Conservation (phyloP, 306 rosid genomes). For the Glycine latifolia region DNA sequence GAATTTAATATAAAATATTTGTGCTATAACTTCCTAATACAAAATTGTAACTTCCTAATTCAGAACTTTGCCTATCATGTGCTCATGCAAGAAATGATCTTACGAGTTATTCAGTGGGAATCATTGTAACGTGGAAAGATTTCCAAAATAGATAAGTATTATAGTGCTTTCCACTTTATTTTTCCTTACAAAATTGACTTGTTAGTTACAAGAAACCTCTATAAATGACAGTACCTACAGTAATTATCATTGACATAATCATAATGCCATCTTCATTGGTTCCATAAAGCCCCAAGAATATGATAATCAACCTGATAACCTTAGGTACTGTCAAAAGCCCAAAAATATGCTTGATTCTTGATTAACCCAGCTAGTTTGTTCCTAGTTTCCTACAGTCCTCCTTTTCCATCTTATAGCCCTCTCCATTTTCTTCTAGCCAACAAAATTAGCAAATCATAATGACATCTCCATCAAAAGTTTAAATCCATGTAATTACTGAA, state of each 20-base stretch:
- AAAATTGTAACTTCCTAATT: background rate
- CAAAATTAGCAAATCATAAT: background rate
- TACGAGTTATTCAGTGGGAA: too few relatives aligned
- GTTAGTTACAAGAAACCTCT: too few relatives aligned
- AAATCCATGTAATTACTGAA: conserved; percentile 2
- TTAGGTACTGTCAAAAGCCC: background rate
- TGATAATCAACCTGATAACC: background rate
- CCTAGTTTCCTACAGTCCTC: background rate
- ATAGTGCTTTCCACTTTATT: background rate
- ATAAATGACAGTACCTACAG: too few relatives aligned
- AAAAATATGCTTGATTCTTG: background rate
- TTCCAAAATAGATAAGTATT: background rate
- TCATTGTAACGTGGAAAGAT: too few relatives aligned
- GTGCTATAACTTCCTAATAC: too few relatives aligned
- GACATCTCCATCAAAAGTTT: conserved; percentile 15
- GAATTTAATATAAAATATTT: too few relatives aligned
- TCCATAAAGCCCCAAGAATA: background rate
- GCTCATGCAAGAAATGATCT: too few relatives aligned
- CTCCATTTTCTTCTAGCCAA: background rate
- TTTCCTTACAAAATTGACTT: background rate
- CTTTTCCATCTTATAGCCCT: background rate
- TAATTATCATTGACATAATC: background rate
- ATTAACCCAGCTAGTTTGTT: background rate
- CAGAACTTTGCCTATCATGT: too few relatives aligned
- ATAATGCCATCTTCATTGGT: background rate